Evolutionary conservation across 139 green algal species (phyloP).

Genomic region (Yamagishiella unicocca): DNA sequence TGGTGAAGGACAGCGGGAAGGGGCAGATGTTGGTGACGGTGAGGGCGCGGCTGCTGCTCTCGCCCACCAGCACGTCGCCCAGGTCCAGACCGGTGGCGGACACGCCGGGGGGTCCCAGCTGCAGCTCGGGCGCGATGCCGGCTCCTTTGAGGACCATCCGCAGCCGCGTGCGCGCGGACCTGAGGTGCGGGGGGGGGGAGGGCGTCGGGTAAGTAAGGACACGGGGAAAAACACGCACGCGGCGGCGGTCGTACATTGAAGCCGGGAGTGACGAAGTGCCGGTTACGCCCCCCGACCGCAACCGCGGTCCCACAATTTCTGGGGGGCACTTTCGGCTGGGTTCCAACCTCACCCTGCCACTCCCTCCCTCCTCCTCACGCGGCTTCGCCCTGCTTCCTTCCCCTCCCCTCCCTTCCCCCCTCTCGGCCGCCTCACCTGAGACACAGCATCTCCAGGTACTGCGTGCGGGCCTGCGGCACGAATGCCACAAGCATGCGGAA

Average conservation of each 20-base stretch:
- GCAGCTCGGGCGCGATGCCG: constrained; percentile 70
- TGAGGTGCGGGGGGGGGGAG: not conserved
- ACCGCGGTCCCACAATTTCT: no score
- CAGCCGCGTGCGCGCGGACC: constrained; percentile 57
- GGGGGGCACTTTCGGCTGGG: no score
- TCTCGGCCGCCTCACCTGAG: constrained; percentile 38
- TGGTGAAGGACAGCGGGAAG: constrained; percentile 65
- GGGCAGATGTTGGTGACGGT: constrained; percentile 75
- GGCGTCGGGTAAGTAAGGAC: not conserved
- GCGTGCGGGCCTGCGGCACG: constrained; percentile 50
- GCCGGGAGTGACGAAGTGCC: no score
- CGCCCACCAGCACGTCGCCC: constrained; percentile 67
- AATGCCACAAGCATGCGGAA: constrained; percentile 63
- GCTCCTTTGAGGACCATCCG: constrained; percentile 65
- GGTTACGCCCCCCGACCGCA: no score
- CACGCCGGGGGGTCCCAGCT: constrained; percentile 54
- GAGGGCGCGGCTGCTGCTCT: constrained; percentile 54
- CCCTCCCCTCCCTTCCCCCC: not conserved
- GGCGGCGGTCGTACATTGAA: no score
- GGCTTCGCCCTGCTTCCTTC: not conserved
- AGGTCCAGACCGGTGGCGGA: constrained; percentile 62
- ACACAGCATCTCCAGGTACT: constrained; percentile 58
- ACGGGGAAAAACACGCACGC: not conserved
- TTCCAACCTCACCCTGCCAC: no score
- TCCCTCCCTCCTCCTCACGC: not conserved